Percentiles rank a stretch among this genome's conserved stretches.
Conservation (phyloP, 148 eudicot species). For the Chenopodium quinoa region DNA sequence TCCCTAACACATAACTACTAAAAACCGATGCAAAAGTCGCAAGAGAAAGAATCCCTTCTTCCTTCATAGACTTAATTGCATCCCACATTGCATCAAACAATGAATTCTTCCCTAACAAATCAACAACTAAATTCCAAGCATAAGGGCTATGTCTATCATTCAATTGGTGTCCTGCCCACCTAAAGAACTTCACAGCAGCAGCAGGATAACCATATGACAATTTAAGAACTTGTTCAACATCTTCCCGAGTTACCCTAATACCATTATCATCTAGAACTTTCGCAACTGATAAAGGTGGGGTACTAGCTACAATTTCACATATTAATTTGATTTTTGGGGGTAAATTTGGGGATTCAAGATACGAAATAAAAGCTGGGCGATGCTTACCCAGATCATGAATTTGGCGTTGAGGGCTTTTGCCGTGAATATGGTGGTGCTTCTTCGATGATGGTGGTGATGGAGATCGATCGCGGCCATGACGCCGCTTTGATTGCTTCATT, state of each 20-base stretch:
- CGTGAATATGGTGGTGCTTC: constrained; percentile 30
- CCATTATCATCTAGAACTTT: constrained; percentile 48
- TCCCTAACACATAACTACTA: constrained; percentile 57
- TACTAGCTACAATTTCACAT: constrained; percentile 59
- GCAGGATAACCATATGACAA: constrained; percentile 53
- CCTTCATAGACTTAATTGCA: constrained; percentile 72
- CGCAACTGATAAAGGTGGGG: constrained; percentile 45
- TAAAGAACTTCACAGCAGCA: constrained; percentile 65
- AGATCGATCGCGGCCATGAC: constrained; percentile 27
- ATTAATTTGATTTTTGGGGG: constrained; percentile 47
- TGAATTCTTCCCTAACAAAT: constrained; percentile 69
- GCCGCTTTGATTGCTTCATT: constrained; percentile 31
- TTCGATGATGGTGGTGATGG: constrained; percentile 27
- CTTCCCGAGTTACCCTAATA: constrained; percentile 39
- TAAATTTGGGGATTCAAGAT: constrained; percentile 47
- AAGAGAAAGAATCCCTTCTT: constrained; percentile 48
- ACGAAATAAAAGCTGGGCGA: constrained; percentile 42
- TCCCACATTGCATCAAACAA: constrained; percentile 92
- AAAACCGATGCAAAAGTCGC: constrained; percentile 77
- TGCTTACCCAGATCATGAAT: constrained; percentile 37
- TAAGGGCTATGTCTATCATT: constrained; percentile 48
- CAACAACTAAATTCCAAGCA: constrained; percentile 75
- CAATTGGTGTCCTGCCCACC: constrained; percentile 64
- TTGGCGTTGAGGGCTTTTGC: constrained; percentile 12
- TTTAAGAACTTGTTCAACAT: constrained; percentile 63